Evolutionary conservation across 2,329 filamentous ascomycete species (phyloP).

Genomic region (Tolypocladium inflatum): DNA sequence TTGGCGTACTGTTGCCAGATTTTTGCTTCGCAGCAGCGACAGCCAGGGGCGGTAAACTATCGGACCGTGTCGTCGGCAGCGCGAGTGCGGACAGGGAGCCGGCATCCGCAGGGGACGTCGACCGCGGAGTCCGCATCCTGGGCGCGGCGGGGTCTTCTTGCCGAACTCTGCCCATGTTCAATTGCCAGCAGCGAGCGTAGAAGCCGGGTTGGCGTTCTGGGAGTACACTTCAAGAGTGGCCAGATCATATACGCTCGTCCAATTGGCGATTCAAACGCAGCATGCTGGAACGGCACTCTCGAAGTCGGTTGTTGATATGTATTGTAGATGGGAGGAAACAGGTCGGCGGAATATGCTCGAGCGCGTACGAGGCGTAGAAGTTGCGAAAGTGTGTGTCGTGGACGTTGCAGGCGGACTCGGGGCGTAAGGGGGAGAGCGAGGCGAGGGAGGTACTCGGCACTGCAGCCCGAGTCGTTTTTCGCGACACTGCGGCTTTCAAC

Average conservation of each 20-base stretch:
- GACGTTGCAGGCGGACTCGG: background rate
- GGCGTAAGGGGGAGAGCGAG: background rate
- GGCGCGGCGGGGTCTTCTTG: constrained; percentile 10
- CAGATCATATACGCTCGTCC: background rate
- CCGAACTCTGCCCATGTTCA: constrained; percentile 4
- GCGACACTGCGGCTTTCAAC: background rate
- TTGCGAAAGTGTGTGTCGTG: background rate
- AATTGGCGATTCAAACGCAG: background rate
- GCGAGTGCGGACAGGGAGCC: constrained; percentile 3
- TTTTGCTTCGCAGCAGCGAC: background rate
- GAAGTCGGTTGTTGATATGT: background rate
- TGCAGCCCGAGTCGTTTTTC: background rate
- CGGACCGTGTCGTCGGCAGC: constrained; percentile 3
- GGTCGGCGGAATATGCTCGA: background rate
- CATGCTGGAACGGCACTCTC: background rate
- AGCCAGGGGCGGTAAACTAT: constrained; percentile 3
- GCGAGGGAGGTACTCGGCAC: background rate
- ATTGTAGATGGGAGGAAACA: background rate
- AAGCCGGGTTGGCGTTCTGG: background rate
- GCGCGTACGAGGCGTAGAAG: background rate
- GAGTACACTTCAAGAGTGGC: background rate
- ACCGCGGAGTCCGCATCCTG: constrained; percentile 6
- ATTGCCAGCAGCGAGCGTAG: background rate
- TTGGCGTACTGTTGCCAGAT: background rate
- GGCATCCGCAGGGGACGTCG: constrained; percentile 4